phyloP scores from a whole-genome alignment of 371 early-diverging fungal genomes.

The Mucor circinelloides region DNA sequence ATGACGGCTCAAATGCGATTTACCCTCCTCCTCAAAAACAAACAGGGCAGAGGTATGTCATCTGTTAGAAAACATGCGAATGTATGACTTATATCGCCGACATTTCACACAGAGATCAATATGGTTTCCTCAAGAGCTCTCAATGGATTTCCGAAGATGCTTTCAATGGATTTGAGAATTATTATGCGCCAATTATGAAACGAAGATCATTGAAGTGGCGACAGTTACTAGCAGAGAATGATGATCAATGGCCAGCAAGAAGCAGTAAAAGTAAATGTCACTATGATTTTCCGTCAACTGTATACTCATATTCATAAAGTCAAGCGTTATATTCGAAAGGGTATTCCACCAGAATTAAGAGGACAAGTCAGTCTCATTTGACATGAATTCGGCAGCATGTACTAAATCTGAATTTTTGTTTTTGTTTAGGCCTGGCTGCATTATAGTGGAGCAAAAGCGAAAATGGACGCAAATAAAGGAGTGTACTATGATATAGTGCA shows the following conservation, averaged over 20 bases:
- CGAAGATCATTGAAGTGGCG: constrained; percentile 66
- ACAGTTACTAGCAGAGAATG: constrained; percentile 55
- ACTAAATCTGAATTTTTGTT: neutral
- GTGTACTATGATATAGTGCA: constrained; percentile 60
- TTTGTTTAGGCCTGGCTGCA: constrained; percentile 81
- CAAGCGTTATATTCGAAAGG: constrained; percentile 83
- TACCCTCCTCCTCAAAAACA: constrained; percentile 32
- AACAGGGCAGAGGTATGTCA: constrained; percentile 18
- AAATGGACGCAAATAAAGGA: constrained; percentile 60
- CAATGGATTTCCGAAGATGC: constrained; percentile 64
- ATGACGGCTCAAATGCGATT: constrained; percentile 22
- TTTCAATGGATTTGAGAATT: constrained; percentile 56
- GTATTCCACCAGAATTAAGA: constrained; percentile 79
- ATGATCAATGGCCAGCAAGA: constrained; percentile 57
- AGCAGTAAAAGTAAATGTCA: constrained; percentile 58
- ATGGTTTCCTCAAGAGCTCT: constrained; percentile 66
- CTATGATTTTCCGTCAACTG: neutral
- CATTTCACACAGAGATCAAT: constrained; percentile 55
- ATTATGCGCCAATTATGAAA: constrained; percentile 63
- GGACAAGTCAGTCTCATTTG: constrained; percentile 55
- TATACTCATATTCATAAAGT: constrained; percentile 37
- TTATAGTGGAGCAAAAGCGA: constrained; percentile 81
- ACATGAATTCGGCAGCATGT: neutral
- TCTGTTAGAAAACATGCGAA: neutral
- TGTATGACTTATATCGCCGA: neutral